Evolutionary conservation across 1,139 yeast species (phyloP).

Genomic region (Kodamaea sp.): DNA sequence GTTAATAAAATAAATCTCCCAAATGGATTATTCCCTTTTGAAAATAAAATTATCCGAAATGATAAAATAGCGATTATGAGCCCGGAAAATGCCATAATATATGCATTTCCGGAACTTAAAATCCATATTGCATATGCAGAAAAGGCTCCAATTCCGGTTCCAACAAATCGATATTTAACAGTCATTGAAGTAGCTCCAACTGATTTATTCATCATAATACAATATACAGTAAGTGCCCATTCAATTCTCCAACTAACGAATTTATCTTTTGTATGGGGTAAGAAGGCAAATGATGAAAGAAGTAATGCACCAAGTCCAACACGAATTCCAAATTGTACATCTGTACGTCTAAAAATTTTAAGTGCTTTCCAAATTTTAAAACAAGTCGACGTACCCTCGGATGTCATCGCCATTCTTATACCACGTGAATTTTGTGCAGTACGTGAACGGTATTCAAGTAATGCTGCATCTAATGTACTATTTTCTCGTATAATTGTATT

Average conservation of each 20-base stretch:
- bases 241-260: conserved; percentile 75
- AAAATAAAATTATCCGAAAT: conserved; percentile 63
- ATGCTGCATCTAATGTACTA: conserved; percentile 34
- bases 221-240: conserved; percentile 79
- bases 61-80: conserved; percentile 59
- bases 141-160: conserved; percentile 70
- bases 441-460: conserved; percentile 28
- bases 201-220: conserved; percentile 81
- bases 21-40: conserved; percentile 62
- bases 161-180: conserved; percentile 69
- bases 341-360: conserved; percentile 49
- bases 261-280: conserved; percentile 48
- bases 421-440: neutral
- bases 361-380: conserved; percentile 31
- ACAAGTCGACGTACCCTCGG: conserved; percentile 7
- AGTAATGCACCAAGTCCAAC: conserved; percentile 76
- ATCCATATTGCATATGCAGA: conserved; percentile 60
- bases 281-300: conserved; percentile 65
- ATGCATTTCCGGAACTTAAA: conserved; percentile 53
- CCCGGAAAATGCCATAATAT: conserved; percentile 55
- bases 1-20: conserved; percentile 74
- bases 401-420: neutral
- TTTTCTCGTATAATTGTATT: neutral
- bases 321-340: conserved; percentile 73
- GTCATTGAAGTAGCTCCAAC: conserved; percentile 86